Evolutionary conservation across 768 basidiomycete species (phyloP).

Genomic region (Lactarius hatsudake): DNA sequence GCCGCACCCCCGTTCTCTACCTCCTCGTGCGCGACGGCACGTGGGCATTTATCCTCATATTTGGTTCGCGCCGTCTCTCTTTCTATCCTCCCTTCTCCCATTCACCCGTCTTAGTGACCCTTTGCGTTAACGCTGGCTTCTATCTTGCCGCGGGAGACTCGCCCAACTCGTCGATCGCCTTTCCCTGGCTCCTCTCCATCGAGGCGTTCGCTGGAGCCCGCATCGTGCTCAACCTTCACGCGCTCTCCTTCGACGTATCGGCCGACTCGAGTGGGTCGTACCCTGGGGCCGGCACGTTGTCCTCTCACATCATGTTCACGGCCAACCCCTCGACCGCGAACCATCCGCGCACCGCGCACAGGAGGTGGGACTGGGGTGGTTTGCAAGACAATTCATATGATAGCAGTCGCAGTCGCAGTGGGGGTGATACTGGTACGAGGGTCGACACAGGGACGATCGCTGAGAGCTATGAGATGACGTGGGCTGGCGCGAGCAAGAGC

Average conservation of each 20-base stretch:
- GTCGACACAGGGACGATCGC: not conserved
- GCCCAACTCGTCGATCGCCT: conserved; percentile 11
- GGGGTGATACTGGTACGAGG: not conserved
- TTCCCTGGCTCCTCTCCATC: conserved; percentile 20
- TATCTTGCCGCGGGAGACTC: conserved; percentile 22
- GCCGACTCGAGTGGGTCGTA: not conserved
- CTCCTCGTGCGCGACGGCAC: conserved; percentile 32
- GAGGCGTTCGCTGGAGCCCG: conserved; percentile 20
- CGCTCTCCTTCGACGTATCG: conserved; percentile 1
- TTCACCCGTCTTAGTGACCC: conserved; percentile 6
- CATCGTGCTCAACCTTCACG: conserved; percentile 20
- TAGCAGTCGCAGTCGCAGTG: not conserved
- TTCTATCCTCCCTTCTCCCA: not conserved
- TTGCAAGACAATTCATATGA: not conserved
- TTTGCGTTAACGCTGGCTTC: conserved; percentile 22
- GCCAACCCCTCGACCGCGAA: not conserved
- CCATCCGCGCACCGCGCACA: not conserved
- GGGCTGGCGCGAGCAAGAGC: not conserved
- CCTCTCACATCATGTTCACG: conserved; percentile 18
- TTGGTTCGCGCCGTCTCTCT: conserved; percentile 24
- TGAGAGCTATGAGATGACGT: conserved; percentile 20
- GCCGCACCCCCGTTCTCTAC: conserved; percentile 27
- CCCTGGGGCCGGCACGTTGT: not conserved
- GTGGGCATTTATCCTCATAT: conserved; percentile 32
- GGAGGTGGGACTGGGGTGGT: conserved; percentile 23